phyloP scores from a whole-genome alignment of 78 protist genomes.

The Emiliania huxleyi region DNA sequence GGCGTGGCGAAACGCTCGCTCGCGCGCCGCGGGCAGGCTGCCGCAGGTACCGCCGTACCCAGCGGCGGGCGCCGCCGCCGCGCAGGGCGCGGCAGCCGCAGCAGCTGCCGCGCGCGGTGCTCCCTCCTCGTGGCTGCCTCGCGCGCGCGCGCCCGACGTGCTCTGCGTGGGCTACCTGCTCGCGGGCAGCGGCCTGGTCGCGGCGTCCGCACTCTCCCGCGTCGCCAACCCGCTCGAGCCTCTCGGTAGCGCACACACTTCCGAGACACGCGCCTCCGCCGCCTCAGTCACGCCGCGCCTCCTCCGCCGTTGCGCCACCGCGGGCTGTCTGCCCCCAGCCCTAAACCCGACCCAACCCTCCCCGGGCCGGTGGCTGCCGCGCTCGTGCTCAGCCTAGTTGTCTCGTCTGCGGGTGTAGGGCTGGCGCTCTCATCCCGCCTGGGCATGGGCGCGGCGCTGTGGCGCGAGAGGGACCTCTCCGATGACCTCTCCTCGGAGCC shows the following conservation, averaged over 20 bases:
- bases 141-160: not conserved
- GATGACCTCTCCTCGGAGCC: no score
- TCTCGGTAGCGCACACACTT: no score
- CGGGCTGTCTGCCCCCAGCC: no score
- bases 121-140: not conserved
- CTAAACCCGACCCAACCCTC: no score
- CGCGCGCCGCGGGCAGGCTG: no score
- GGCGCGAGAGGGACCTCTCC: not conserved
- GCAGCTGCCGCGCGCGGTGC: not conserved
- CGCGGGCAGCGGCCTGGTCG: no score
- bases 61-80: not conserved
- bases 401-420: not conserved
- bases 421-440: not conserved
- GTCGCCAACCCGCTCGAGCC: no score
- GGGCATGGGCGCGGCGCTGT: not conserved
- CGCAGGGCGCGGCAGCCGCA: not conserved
- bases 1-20: not conserved
- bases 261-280: no score
- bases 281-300: no score
- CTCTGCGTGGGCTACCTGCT: not conserved
- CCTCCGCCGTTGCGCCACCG: no score
- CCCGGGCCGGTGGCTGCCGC: not conserved
- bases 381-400: not conserved
- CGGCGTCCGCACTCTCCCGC: no score
- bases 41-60: no score